Base-by-base conservation (phyloP, 2,329 filamentous ascomycete genomes). In the Coniosporium tulheliwenetii region DNA sequence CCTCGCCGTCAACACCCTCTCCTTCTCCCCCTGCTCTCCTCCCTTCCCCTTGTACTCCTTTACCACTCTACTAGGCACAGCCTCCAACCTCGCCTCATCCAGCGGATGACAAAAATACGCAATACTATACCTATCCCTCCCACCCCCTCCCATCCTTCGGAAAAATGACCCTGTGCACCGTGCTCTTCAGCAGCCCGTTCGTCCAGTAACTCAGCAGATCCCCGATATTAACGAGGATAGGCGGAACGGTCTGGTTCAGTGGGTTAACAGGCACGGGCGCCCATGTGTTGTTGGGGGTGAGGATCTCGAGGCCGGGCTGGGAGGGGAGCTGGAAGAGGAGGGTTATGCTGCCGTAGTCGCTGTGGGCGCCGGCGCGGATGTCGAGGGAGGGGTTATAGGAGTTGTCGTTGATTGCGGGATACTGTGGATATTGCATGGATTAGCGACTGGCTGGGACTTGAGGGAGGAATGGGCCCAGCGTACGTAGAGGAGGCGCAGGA, bases 311-410 rank as follows among this genome's bases (percentile, higher is more conserved):
- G 0, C 91, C 91, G 0, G 86, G 79, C 52, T 95, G 86, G 1
- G 82, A 82, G 1, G 75, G 75, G 2, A 87, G 74, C 49, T 91
- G 85, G 67, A 98, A 96, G 9, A 96, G 73, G 0, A 80, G 65
- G 0, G 77, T 81, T 38, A 81, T 54, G 41, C 65, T 72, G 30
- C 75, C 75, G 61, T 94, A 94, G 64, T 95, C 87, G 4, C 82
- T 89, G 60, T 96, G 89, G 0, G 89, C 86, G 43, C 89, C 91
- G 5, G 89, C 89, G 26, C 89, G 79, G 45, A 95, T 75, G 52
- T 89, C 83, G 13, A 30, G 36, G 66, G 10, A 3, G 32, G 32
- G 10, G 32, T 33, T 10, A 8, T 33, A 33, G 32, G 32, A 33
- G 10, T 33, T 33, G 32, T 10, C 32, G 9, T 26, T 26, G 4